Evolutionary conservation across 108 stramenopile species (phyloP), one percentile per base, ranked within the genome.

Genomic region (Parietichytrium sp.): DNA sequence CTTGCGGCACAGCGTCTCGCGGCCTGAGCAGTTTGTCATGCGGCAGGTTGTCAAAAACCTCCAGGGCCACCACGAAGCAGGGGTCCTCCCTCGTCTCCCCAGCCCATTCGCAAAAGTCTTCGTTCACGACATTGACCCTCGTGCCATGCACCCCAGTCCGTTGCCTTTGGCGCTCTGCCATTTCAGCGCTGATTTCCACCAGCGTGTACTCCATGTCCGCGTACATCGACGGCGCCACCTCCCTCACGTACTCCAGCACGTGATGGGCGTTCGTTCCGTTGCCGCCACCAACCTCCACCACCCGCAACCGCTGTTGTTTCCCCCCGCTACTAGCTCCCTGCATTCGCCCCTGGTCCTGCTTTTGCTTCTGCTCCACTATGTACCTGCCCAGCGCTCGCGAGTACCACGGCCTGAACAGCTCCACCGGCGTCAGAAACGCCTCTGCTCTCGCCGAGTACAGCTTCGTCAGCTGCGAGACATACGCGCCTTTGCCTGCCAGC

Each of bases 11-110:
- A 42, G 45, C 3, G 45, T 29, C 47, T 18, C 23, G 20, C 52
- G 4, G 52, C 18, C 79, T 20, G 18, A 51, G 49, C 4, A 55
- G 52, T 48, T 81, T 81, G 80, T 81, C 80, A 48, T 81, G 80
- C 36, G 80, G 80, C 54, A 81, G 16, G 42, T 81, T 81, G 47
- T 81, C 80, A 8, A 81, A 54, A 36, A 81, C 45, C 47, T 81
- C 80, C 0, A 55, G 54, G n/a, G 33, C 54, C 23, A 81, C 25
- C 16, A 81, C 80, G 25, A 8, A 38, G 54, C 33, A 33, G 1
- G 80, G 80, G 4, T 10, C 50, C 20, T 47, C 42, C 53, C 18
- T 53, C 0, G 25, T 8, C 15, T 3, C 36, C 12, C 30, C 31
- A 42, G 27, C 10, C 10, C 4, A 80, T 18, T 31, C 23, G 61